Base-by-base conservation (phyloP, 2,329 filamentous ascomycete species). In the Neocatenulostroma microsporum region DNA sequence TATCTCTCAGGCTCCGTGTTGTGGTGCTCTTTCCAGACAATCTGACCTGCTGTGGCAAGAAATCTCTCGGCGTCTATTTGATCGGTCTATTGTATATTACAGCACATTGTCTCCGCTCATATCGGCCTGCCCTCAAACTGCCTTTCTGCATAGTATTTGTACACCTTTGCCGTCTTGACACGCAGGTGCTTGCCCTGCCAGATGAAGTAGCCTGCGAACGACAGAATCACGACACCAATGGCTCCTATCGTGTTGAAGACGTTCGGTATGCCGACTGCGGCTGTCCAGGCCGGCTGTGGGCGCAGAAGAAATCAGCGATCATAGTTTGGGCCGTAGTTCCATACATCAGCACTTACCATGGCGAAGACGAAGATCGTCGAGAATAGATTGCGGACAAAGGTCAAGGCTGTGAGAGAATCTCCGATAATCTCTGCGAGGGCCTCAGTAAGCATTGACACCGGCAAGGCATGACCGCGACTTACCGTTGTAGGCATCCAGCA, bases 281-380 rank as follows among this genome's bases (percentile, higher is more conserved):
- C 47, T 9, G 62, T 57, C 62, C n/a, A n/a, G n/a, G n/a, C n/a
- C n/a, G n/a, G n/a, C n/a, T n/a, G n/a, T n/a, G n/a, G n/a, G n/a
- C n/a, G n/a, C n/a, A n/a, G n/a, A n/a, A n/a, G n/a, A n/a, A n/a
- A n/a, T n/a, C n/a, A n/a, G n/a, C n/a, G n/a, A n/a, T n/a, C n/a
- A n/a, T n/a, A n/a, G n/a, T n/a, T n/a, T n/a, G n/a, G n/a, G n/a
- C n/a, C n/a, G n/a, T n/a, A n/a, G n/a, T n/a, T n/a, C n/a, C n/a
- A n/a, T n/a, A n/a, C n/a, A n/a, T n/a, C n/a, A n/a, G n/a, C n/a
- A n/a, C n/a, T n/a, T n/a, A n/a, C n/a, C 17, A 70, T 51, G 1
- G 61, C 62, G 42, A 72, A 71, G n/a, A 70, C 60, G 28, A 71
- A 62, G 12, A 61, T 55, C 2, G 63, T 67, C 13, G 57, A 56